Evolutionary conservation across 768 basidiomycete species (phyloP), one percentile per base, ranked within the genome.

Genomic region (Mrakia blollopis): DNA sequence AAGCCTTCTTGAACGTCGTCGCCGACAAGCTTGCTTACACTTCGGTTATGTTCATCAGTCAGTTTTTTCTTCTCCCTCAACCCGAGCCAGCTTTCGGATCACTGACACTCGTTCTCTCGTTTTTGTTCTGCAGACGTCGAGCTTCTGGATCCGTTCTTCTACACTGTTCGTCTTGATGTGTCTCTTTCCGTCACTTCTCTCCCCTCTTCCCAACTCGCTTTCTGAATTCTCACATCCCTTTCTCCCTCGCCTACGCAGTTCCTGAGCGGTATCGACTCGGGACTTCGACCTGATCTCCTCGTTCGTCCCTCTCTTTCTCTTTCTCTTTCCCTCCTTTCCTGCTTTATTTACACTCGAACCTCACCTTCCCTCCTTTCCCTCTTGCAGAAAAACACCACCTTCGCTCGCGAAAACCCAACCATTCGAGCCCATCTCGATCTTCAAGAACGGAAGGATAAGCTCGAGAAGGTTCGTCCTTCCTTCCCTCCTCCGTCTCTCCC

Each of bases 101-200:
- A 25, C 60, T 72, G 37, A 62, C 50, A 1, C 16, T 14, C 47
- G 13, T 37, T 47, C 30, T 52, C 21, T 41, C 57, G 23, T 61
- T 60, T 41, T 14, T 6, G 9, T 71, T 32, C 39, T 73, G 16
- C 52, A 78, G 77, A 94, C 85, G 97, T 99, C 77, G 97, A 99
- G 83, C 87, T 99, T 14, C 88, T 98, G 1, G 95, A 97, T 81
- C 95, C 98, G 80, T 99, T 98, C 87, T 98, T 98, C 87, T 97
- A 98, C 47, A 71, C 61, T 69, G 65, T 37, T 16, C 37, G 21
- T 74, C 28, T 7, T 4, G 25, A 57, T 41, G n/a, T 68, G n/a
- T 65, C 75, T 30, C 44, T 4, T 9, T 44, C 44, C n/a, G n/a
- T 44, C 44, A 16, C 16, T 16, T 47, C 44, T 16, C 44, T 47